phyloP scores from a whole-genome alignment of 2,329 filamentous ascomycete genomes.

The Trichothecium sympodiale region DNA sequence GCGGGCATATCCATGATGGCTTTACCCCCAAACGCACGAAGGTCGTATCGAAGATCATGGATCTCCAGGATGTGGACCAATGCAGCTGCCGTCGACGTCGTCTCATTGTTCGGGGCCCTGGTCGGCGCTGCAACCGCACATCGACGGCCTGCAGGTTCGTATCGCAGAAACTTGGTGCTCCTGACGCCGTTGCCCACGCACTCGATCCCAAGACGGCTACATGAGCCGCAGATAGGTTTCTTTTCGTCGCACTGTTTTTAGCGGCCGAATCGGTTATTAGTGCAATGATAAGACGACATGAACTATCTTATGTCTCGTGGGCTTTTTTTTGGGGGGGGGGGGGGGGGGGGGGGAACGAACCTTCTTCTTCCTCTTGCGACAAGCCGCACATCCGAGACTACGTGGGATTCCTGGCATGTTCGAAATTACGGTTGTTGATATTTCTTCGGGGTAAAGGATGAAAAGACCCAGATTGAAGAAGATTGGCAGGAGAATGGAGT shows the following conservation, averaged over 20 bases:
- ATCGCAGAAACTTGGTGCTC: constrained; percentile 9
- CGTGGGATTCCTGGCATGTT: constrained; percentile 1
- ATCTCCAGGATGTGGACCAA: constrained; percentile 10
- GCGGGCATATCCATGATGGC: constrained; percentile 9
- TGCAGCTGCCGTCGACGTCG: constrained; percentile 6
- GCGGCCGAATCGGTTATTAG: background rate
- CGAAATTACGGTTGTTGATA: too few species aligned
- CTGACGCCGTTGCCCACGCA: constrained; percentile 11
- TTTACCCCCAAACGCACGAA: constrained; percentile 9
- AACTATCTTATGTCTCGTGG: constrained; percentile 5
- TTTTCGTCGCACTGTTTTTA: constrained; percentile 3
- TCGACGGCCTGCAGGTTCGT: background rate
- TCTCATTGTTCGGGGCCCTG: constrained; percentile 8
- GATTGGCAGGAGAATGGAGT: too few species aligned
- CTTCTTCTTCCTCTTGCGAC: constrained; percentile 1
- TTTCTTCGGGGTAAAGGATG: too few species aligned
- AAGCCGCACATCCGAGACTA: background rate
- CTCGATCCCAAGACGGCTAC: constrained; percentile 7
- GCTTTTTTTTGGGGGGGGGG: too few species aligned
- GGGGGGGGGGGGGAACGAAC: constrained; percentile 1
- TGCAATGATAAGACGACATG: background rate
- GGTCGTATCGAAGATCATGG: constrained; percentile 11
- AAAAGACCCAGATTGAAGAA: too few species aligned
- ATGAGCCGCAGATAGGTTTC: constrained; percentile 9
- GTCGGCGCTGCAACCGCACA: background rate